These are phyloP conservation scores for Rhizoclosmatium sp. DNA, from an alignment of 192 early-diverging fungal species.

Conservation along the genomic window DNA sequence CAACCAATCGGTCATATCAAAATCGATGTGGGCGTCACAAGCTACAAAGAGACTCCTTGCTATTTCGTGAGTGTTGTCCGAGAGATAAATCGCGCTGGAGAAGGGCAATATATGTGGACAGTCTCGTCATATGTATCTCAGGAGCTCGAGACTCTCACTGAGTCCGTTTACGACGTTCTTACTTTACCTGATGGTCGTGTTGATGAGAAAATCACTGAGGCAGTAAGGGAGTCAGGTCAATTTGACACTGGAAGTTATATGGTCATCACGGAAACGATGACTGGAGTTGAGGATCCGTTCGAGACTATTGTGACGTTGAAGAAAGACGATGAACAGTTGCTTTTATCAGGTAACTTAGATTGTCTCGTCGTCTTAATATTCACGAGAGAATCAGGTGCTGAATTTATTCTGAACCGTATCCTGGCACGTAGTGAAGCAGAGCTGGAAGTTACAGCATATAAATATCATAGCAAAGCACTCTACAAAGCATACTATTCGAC, in stretches of 20 bases:
- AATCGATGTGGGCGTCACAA: conserved; percentile 10
- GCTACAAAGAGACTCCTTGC: conserved; percentile 8
- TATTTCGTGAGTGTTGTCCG: conserved; percentile 30
- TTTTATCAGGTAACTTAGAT: background rate
- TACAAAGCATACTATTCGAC: background rate
- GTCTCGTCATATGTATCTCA: conserved; percentile 19
- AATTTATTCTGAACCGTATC: conserved; percentile 10
- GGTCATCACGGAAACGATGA: conserved; percentile 6
- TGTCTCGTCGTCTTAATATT: background rate
- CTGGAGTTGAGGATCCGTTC: conserved; percentile 2
- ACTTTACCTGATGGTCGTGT: background rate
- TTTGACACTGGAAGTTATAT: background rate
- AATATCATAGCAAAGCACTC: background rate
- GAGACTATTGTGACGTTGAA: background rate
- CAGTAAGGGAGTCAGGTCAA: conserved; percentile 1
- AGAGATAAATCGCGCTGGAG: background rate
- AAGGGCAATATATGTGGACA: background rate
- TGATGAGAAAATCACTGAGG: conserved; percentile 16
- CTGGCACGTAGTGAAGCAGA: background rate
- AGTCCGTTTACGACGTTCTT: conserved; percentile 16
- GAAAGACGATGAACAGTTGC: conserved; percentile 5
- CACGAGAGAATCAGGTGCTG: background rate
- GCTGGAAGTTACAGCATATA: background rate
- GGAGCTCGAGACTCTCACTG: conserved; percentile 25
- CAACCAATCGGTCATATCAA: conserved; percentile 14